These are phyloP conservation scores for Malania oleifera DNA, from an alignment of 164 flowering plant species.

Conservation along the genomic window DNA sequence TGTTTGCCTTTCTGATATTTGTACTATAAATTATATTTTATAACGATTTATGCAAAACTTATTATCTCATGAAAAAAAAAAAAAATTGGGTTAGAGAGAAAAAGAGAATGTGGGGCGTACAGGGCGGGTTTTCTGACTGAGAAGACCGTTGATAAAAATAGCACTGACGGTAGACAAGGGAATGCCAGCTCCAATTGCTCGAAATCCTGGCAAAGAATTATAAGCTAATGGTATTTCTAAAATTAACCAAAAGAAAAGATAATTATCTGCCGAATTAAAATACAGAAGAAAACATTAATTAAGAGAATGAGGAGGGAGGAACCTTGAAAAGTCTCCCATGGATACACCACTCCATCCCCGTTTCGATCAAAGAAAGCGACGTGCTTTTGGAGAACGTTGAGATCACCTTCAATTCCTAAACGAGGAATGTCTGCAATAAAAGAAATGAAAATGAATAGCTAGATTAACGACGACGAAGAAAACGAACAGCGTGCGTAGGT, in stretches of 20 bases:
- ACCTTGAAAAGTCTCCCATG: slow-evolving; percentile 65
- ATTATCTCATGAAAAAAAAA: background rate
- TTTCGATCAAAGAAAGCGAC: slow-evolving; percentile 62
- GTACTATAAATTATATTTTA: too few species aligned
- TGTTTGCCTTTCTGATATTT: too few species aligned
- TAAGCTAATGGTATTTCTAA: too few species aligned
- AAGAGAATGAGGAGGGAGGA: background rate
- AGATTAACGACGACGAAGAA: too few species aligned
- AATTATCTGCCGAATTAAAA: background rate
- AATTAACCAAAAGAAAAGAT: background rate
- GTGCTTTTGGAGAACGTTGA: slow-evolving; percentile 47
- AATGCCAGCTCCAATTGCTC: slow-evolving; percentile 52
- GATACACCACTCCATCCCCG: slow-evolving; percentile 63
- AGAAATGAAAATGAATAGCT: too few species aligned
- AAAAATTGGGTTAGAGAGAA: slow-evolving; percentile 2
- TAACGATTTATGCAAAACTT: too few species aligned
- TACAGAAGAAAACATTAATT: background rate
- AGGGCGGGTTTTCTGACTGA: slow-evolving; percentile 55
- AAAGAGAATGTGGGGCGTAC: slow-evolving; percentile 22
- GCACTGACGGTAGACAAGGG: slow-evolving; percentile 34
- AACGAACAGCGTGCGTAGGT: too few species aligned
- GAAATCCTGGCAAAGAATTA: slow-evolving; percentile 37
- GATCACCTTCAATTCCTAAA: slow-evolving; percentile 6
- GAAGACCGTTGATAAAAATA: slow-evolving; percentile 41
- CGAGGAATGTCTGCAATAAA: background rate